Base-by-base conservation (phyloP, 345 rosid genomes). In the Diplotaxis tenuifolia region DNA sequence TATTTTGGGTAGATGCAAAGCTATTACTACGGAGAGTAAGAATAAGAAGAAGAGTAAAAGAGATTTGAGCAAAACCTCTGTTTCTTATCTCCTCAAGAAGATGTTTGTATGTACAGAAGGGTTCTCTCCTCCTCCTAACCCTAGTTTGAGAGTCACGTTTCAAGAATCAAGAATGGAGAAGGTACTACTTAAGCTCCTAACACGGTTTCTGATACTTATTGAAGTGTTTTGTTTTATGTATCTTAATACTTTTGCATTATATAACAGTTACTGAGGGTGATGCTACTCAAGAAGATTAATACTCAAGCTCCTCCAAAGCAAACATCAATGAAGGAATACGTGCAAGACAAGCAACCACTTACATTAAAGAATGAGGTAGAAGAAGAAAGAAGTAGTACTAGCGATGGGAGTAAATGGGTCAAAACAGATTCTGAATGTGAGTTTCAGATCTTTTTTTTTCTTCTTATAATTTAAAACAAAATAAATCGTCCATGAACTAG, bases 121-220 rank as follows among this genome's bases (percentile, higher is more conserved):
- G 18, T 88, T 89, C 74, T 8, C 71, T 23, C 57, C 32, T 0
- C 70, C 83, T 3, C 95, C 96, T 1, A 79, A 76, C 12, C 89
- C 95, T 5, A 86, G 84, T 69, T 80, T 89, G 86, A 88, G 87
- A 75, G 95, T 89, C 70, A 70, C 92, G 9, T 80, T 89, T 73
- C 93, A 83, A 28, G 97, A 94, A 65, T 85, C 96, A 2, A 86
- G 97, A 87, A 88, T 94, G 95, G 98, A 94, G 79, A 91, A 92
- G 93, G 98, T 94, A 86, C 7, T 28, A 4, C 18, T 22, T 21
- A 9, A 19, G 7, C 32, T 66, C 28, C 49, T 29, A 50, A n/a
- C 40, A 42, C 32, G 3, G 0, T 42, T 65, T 55, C 5, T 9
- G 7, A 32, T 16, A 4, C 31, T 23, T 12, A 3, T 12, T 16